These are phyloP conservation scores for Scedosporium apiospermum DNA, from an alignment of 2,329 filamentous ascomycete species.

Conservation along the genomic window DNA sequence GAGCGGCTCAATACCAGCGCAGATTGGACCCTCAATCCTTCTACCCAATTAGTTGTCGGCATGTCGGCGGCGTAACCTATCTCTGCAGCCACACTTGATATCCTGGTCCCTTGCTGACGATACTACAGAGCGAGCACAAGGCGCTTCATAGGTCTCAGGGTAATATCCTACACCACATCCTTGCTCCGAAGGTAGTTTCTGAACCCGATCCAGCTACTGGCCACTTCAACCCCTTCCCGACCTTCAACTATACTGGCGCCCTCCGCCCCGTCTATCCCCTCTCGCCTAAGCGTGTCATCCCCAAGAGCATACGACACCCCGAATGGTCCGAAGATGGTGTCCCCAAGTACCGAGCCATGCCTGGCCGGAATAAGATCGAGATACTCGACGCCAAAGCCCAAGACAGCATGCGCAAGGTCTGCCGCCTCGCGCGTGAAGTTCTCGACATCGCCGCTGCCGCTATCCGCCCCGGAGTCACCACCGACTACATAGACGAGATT, in stretches of 20 bases:
- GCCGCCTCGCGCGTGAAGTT: constrained; percentile 77
- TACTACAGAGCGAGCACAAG: constrained; percentile 5
- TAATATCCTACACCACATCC: constrained; percentile 63
- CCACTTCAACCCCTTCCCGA: constrained; percentile 85
- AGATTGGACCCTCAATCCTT: not conserved
- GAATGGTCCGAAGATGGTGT: constrained; percentile 85
- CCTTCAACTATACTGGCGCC: constrained; percentile 70
- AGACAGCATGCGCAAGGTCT: constrained; percentile 88
- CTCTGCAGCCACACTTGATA: too few species aligned
- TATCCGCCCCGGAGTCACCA: constrained; percentile 83
- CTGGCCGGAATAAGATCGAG: constrained; percentile 70
- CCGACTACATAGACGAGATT: constrained; percentile 88
- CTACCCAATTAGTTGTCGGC: not conserved
- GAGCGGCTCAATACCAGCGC: constrained; percentile 1
- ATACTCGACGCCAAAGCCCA: constrained; percentile 72
- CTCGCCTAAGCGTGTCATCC: constrained; percentile 61
- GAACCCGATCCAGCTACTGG: constrained; percentile 86
- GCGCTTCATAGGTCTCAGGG: constrained; percentile 57
- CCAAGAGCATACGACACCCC: constrained; percentile 70
- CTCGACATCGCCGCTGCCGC: constrained; percentile 83
- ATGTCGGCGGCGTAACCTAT: not conserved
- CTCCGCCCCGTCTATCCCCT: constrained; percentile 83
- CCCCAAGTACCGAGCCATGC: constrained; percentile 46
- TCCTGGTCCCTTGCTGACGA: not conserved
- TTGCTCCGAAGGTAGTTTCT: constrained; percentile 76